phyloP scores from a whole-genome alignment of 2,329 filamentous ascomycete species.

The Escovopsis sp. region DNA sequence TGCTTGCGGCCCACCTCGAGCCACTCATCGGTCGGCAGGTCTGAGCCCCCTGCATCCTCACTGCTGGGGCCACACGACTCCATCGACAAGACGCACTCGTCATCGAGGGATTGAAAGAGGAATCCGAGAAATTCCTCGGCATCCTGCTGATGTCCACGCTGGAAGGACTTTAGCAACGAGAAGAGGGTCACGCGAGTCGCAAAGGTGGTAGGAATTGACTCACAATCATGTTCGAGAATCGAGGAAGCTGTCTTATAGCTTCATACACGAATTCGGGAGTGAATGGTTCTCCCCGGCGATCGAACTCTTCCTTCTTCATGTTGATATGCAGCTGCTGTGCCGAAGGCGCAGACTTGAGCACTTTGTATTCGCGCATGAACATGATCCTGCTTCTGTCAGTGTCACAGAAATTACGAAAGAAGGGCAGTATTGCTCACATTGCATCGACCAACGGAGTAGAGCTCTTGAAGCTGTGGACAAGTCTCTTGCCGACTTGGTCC shows the following conservation, averaged over 20 bases:
- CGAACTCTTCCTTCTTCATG: constrained; percentile 70
- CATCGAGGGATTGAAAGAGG: constrained; percentile 79
- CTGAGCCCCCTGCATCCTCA: constrained; percentile 8
- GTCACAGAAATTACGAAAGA: constrained; percentile 4
- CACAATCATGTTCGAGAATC: constrained; percentile 86
- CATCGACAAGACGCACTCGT: constrained; percentile 58
- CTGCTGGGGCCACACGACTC: constrained; percentile 19
- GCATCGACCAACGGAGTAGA: constrained; percentile 88
- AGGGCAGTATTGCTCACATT: constrained; percentile 48
- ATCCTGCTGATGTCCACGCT: constrained; percentile 94
- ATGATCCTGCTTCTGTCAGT: constrained; percentile 52
- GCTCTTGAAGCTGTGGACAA: constrained; percentile 84
- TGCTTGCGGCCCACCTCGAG: constrained; percentile 89
- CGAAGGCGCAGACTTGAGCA: constrained; percentile 65
- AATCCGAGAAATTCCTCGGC: constrained; percentile 95
- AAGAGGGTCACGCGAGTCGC: too few relatives aligned
- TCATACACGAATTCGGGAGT: constrained; percentile 93
- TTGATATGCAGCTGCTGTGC: constrained; percentile 53
- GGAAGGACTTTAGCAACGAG: constrained; percentile 7
- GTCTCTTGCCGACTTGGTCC: constrained; percentile 70
- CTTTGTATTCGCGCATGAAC: constrained; percentile 85
- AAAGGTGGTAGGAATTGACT: constrained; percentile 17
- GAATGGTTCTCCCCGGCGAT: constrained; percentile 82
- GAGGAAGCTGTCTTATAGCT: constrained; percentile 69
- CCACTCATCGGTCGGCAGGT: constrained; percentile 44